Evolutionary conservation across 169 alveolate species (phyloP).

Genomic region (Plasmodium cynomolgi): DNA sequence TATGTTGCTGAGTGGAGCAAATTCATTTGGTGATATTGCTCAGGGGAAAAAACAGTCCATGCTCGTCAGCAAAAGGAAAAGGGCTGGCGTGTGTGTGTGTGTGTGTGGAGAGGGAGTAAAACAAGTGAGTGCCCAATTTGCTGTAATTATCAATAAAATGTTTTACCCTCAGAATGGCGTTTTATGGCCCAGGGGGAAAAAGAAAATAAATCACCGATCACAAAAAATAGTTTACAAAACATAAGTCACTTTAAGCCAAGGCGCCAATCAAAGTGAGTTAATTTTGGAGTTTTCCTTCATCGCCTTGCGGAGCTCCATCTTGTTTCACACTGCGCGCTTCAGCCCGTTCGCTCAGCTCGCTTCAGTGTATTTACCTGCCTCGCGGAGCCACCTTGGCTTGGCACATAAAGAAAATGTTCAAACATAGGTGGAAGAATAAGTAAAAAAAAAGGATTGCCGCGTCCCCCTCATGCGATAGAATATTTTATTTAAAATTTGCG

Average conservation of each 20-base stretch:
- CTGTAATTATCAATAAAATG: neutral
- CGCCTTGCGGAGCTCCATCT: neutral
- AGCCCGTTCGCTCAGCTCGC: neutral
- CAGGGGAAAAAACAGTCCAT: neutral
- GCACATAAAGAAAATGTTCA: neutral
- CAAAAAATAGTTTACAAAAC: too few species aligned
- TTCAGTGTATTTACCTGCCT: neutral
- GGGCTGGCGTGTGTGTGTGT: neutral
- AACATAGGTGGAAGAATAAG: neutral
- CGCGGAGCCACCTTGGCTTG: neutral
- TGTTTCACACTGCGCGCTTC: neutral
- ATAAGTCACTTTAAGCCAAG: too few species aligned
- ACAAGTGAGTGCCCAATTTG: neutral
- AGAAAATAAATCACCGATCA: neutral
- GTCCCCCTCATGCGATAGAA: neutral
- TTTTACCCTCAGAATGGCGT: neutral
- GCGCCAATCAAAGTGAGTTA: neutral
- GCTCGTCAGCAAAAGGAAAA: neutral
- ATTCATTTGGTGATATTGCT: neutral
- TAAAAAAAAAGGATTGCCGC: neutral
- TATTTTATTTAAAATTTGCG: neutral
- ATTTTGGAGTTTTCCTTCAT: neutral
- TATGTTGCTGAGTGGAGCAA: neutral
- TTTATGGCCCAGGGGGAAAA: neutral
- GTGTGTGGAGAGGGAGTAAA: too few species aligned